phyloP scores from a whole-genome alignment of 2,329 filamentous ascomycete genomes.

The Fusarium marasasianum region DNA sequence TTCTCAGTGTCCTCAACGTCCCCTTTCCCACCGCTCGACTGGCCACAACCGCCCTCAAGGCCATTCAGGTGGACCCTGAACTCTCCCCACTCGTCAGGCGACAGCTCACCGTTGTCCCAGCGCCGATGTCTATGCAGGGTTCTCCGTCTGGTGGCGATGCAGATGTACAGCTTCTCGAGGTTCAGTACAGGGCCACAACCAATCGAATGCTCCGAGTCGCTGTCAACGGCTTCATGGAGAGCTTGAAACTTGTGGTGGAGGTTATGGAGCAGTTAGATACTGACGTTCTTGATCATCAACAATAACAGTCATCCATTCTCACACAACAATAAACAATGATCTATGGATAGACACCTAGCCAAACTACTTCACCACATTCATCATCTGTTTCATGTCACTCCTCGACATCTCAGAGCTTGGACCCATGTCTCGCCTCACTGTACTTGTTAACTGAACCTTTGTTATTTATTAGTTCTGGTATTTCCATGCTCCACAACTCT shows the following conservation, averaged over 20 bases:
- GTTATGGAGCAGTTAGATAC: slow-evolving; percentile 92
- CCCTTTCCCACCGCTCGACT: slow-evolving; percentile 85
- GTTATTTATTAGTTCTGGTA: slow-evolving; percentile 27
- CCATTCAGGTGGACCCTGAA: slow-evolving; percentile 87
- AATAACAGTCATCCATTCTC: slow-evolving; percentile 9
- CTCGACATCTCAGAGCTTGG: background rate
- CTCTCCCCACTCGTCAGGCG: slow-evolving; percentile 85
- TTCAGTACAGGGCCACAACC: slow-evolving; percentile 86
- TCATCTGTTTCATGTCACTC: background rate
- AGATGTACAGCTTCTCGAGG: slow-evolving; percentile 65
- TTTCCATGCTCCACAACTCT: slow-evolving; percentile 20
- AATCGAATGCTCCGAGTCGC: slow-evolving; percentile 97
- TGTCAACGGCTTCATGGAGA: slow-evolving; percentile 97
- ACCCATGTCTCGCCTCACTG: slow-evolving; percentile 9
- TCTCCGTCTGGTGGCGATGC: slow-evolving; percentile 21
- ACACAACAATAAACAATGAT: slow-evolving; percentile 7
- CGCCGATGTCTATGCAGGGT: slow-evolving; percentile 37
- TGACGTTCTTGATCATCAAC: slow-evolving; percentile 70
- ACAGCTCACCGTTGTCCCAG: slow-evolving; percentile 67
- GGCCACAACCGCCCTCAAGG: slow-evolving; percentile 76
- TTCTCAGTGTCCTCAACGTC: slow-evolving; percentile 72
- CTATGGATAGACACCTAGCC: background rate
- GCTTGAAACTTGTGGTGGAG: slow-evolving; percentile 81
- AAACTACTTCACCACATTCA: background rate
- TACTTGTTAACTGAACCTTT: slow-evolving; percentile 1